Conservation (phyloP, 345 rosid genomes). For the Durio zibethinus region DNA sequence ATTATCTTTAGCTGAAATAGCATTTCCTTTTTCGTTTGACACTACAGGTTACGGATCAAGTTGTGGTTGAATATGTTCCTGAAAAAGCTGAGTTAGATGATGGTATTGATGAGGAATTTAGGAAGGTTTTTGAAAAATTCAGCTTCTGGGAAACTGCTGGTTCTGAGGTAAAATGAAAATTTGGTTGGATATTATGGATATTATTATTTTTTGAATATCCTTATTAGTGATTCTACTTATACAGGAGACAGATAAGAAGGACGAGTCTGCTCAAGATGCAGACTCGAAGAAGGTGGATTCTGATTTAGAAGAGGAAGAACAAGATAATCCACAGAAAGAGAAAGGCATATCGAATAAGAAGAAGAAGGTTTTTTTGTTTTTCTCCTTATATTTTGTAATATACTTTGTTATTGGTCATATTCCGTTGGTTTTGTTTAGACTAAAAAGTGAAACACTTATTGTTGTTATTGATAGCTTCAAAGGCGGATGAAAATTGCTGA, state of each 20-base stretch:
- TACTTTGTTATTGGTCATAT: neutral
- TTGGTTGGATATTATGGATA: neutral
- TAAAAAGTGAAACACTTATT: neutral
- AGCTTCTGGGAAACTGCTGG: constrained; percentile 48
- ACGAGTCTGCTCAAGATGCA: constrained; percentile 59
- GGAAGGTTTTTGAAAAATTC: constrained; percentile 73
- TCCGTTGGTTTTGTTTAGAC: constrained; percentile 3
- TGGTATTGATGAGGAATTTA: constrained; percentile 74
- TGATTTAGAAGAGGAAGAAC: constrained; percentile 79
- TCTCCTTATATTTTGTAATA: neutral
- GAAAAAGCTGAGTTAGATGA: constrained; percentile 79
- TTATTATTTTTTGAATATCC: neutral
- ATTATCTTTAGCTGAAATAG: neutral
- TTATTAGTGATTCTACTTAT: constrained; percentile 9
- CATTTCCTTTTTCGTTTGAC: neutral
- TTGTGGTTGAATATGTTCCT: constrained; percentile 81
- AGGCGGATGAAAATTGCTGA: constrained; percentile 94
- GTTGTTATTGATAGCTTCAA: constrained; percentile 55
- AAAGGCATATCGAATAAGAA: constrained; percentile 89
- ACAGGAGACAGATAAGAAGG: constrained; percentile 62
- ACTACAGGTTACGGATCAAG: constrained; percentile 54
- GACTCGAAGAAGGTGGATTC: constrained; percentile 65
- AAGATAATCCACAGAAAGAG: constrained; percentile 66
- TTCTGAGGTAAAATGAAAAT: constrained; percentile 46
- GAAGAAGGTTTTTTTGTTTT: constrained; percentile 27